A percentile compares a stretch with the other conserved stretches of the same genome.
Evolutionary conservation across 208 protist species (phyloP).

Genomic region (Leishmania braziliensis): DNA sequence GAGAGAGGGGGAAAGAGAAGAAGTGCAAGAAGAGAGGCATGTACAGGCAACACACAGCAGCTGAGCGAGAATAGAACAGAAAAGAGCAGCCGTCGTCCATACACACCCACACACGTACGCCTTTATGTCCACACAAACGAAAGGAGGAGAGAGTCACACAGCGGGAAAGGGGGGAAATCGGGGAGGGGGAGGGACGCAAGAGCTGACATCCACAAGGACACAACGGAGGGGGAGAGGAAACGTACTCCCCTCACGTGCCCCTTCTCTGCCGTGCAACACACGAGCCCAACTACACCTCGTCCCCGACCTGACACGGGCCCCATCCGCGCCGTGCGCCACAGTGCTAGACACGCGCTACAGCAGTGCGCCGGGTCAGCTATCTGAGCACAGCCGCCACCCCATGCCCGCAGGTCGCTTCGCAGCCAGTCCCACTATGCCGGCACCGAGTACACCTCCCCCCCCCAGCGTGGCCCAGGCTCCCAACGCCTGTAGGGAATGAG

Average conservation of each 20-base stretch:
- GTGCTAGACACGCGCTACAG: neutral
- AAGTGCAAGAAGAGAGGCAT: too few relatives aligned
- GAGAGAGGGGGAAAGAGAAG: neutral
- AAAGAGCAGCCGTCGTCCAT: neutral
- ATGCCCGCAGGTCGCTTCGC: neutral
- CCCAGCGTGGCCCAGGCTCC: too few relatives aligned
- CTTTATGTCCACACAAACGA: neutral
- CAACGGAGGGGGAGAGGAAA: neutral
- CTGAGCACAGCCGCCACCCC: neutral
- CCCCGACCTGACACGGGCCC: neutral
- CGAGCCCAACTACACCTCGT: too few relatives aligned
- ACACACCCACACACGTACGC: neutral
- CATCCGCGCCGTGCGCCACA: neutral
- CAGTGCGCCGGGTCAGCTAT: neutral
- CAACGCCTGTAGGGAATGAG: neutral
- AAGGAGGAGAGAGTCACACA: neutral
- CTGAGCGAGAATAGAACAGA: neutral
- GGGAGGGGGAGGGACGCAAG: too few relatives aligned
- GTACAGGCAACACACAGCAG: neutral
- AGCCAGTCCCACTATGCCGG: too few relatives aligned
- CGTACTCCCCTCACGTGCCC: too few relatives aligned
- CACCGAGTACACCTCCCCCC: neutral
- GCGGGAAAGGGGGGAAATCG: neutral
- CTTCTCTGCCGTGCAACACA: neutral
- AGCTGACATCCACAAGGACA: neutral